phyloP scores from a whole-genome alignment of 140 eudicot genomes.

The Stevia rebaudiana region DNA sequence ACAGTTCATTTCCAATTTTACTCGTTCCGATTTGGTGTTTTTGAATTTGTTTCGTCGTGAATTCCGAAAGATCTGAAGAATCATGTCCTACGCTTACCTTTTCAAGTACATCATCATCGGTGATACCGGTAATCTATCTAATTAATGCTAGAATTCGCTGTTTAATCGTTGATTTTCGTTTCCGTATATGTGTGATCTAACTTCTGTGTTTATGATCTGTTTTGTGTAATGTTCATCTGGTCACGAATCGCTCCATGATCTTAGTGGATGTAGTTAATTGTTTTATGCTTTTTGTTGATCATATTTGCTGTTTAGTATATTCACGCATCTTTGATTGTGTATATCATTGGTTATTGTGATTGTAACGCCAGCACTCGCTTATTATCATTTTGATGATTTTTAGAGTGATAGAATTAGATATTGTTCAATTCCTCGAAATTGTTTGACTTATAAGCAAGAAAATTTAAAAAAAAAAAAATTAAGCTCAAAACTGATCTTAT shows the following conservation, averaged over 20 bases:
- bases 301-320: background rate
- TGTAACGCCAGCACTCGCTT: background rate
- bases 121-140: conserved; percentile 56
- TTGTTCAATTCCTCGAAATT: background rate
- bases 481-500: conserved; percentile 8
- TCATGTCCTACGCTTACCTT: conserved; percentile 85
- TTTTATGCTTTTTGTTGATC: background rate
- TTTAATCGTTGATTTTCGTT: background rate
- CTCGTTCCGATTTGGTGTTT: background rate
- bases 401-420: background rate
- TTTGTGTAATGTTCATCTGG: conserved; percentile 11
- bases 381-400: background rate
- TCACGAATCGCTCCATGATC: background rate
- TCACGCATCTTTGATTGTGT: background rate
- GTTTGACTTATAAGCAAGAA: too few species aligned
- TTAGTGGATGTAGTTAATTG: background rate
- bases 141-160: background rate
- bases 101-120: conserved; percentile 95
- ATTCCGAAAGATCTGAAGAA: conserved; percentile 26
- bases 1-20: background rate
- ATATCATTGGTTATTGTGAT: conserved; percentile 3
- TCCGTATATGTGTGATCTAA: background rate
- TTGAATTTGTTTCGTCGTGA: conserved; percentile 8
- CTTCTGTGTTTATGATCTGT: background rate
- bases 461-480: too few species aligned